A percentile compares a stretch with the other conserved stretches of the same genome.
Conservation (phyloP, 495 filamentous ascomycete species). For the Neurospora pannonica region DNA sequence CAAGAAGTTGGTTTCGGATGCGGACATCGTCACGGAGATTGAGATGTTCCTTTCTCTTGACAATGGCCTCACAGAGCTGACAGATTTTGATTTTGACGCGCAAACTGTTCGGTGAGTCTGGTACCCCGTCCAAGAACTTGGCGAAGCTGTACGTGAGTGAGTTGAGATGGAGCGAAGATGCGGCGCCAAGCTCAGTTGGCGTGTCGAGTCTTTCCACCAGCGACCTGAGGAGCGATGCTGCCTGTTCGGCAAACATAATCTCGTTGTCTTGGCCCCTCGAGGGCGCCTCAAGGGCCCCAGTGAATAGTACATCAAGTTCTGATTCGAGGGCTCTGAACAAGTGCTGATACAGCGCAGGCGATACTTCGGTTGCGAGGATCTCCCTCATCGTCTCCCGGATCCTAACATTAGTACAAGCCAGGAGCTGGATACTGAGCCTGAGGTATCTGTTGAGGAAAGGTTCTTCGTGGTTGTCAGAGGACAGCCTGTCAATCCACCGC, state of each 20-base stretch:
- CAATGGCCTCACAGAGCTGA: conserved; percentile 53
- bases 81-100: conserved; percentile 59
- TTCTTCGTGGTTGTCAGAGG: conserved; percentile 47
- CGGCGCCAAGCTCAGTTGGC: conserved; percentile 46
- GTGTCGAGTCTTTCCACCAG: conserved; percentile 53
- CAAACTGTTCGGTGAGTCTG: conserved; percentile 41
- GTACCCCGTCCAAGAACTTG: conserved; percentile 46
- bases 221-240: conserved; percentile 49
- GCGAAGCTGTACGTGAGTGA: conserved; percentile 50
- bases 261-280: conserved; percentile 46
- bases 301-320: conserved; percentile 50
- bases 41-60: conserved; percentile 54
- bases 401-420: conserved; percentile 50
- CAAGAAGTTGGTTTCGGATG: conserved; percentile 53
- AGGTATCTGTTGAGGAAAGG: conserved; percentile 50
- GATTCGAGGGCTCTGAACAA: conserved; percentile 51
- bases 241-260: conserved; percentile 56
- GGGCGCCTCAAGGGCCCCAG: conserved; percentile 38
- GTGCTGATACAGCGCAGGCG: conserved; percentile 47
- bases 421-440: conserved; percentile 49
- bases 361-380: conserved; percentile 50
- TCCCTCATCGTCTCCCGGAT: conserved; percentile 56
- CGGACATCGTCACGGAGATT: conserved; percentile 57
- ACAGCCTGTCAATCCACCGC: conserved; percentile 53
- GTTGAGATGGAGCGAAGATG: conserved; percentile 49